A percentile compares a stretch with the other conserved stretches of the same genome.
Conservation (phyloP, 148 eudicot species). For the Rhododendron griersonianum region DNA sequence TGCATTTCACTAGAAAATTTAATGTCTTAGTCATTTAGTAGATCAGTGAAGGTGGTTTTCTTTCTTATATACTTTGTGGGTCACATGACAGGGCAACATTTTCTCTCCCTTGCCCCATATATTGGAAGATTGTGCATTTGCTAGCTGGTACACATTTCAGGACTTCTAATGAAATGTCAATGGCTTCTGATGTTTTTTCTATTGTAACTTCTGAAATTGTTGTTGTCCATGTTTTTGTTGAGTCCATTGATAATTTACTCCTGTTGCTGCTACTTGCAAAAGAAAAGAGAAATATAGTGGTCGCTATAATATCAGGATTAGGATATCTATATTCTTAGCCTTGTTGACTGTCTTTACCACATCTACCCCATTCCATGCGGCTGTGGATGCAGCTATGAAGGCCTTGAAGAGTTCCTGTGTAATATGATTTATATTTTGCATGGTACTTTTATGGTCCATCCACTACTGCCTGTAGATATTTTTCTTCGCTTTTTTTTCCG, state of each 20-base stretch:
- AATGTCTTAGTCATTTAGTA: background rate
- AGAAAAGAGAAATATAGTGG: background rate
- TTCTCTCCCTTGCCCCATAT: background rate
- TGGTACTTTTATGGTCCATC: slow-evolving; percentile 4
- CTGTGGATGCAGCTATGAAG: background rate
- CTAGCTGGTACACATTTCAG: background rate
- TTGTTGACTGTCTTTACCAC: background rate
- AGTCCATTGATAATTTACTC: background rate
- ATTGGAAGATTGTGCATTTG: background rate
- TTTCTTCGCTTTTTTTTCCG: background rate
- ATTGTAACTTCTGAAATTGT: background rate
- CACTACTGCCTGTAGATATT: background rate
- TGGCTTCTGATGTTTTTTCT: background rate
- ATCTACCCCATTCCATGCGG: background rate
- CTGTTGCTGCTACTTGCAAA: background rate
- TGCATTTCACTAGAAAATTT: background rate
- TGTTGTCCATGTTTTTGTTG: background rate
- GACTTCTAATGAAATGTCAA: background rate
- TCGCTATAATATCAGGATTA: background rate
- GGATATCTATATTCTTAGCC: background rate
- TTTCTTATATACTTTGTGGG: background rate
- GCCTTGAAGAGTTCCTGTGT: background rate
- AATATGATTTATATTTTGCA: background rate
- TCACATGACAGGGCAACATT: background rate
- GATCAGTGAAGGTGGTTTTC: background rate